Conservation (phyloP, 441 rosid species). For the Raphanus hybrid region DNA sequence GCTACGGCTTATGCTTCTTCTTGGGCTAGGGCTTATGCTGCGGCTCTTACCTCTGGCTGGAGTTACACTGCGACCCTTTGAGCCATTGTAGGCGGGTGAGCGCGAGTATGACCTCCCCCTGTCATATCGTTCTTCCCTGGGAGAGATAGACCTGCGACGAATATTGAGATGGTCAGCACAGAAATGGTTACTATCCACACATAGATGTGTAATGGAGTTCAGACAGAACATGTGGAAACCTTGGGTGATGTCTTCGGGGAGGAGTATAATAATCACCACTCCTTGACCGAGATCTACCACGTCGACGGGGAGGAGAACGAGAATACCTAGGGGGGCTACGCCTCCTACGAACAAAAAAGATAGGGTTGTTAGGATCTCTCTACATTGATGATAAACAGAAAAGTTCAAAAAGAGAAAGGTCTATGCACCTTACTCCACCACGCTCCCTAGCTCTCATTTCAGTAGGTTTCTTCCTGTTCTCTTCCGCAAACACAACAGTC, state of each 20-base stretch:
- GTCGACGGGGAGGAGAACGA: too few relatives aligned
- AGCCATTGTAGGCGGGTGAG: conserved; percentile 57
- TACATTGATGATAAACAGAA: too few relatives aligned
- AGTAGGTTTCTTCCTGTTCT: conserved; percentile 67
- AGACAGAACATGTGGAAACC: too few relatives aligned
- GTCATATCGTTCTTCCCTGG: conserved; percentile 60
- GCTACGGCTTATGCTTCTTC: conserved; percentile 43
- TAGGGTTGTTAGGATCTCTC: too few relatives aligned
- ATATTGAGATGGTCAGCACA: too few relatives aligned
- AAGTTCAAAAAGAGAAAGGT: not conserved
- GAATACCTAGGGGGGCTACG: too few relatives aligned
- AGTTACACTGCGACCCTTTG: conserved; percentile 54
- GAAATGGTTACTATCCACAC: too few relatives aligned
- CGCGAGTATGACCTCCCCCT: conserved; percentile 70
- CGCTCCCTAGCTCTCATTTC: conserved; percentile 71
- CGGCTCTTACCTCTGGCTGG: conserved; percentile 47
- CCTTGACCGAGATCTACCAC: too few relatives aligned
- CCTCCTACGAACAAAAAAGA: too few relatives aligned
- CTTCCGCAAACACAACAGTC: conserved; percentile 72
- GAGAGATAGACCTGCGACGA: conserved; percentile 68
- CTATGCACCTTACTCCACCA: conserved; percentile 44
- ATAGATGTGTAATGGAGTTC: too few relatives aligned
- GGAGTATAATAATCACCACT: too few relatives aligned
- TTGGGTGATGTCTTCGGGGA: too few relatives aligned
- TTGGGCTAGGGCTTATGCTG: conserved; percentile 44